Conservation (phyloP, 2,329 filamentous ascomycete species). For the Chrysoporthe austroafricana region DNA sequence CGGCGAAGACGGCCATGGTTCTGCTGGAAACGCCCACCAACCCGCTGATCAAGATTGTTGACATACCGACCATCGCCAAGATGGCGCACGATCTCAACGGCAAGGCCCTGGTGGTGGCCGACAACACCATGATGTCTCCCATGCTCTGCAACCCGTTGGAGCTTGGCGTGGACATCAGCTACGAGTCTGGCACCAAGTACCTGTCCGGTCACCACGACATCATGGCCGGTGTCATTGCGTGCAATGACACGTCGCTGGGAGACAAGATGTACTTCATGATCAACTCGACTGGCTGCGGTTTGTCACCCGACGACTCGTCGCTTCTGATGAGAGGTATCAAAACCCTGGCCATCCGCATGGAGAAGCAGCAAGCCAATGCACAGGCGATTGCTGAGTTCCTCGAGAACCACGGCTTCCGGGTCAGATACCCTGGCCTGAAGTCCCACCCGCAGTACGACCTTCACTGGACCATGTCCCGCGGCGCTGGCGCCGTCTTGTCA, state of each 20-base stretch:
- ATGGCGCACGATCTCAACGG: constrained; percentile 78
- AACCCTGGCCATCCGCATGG: constrained; percentile 96
- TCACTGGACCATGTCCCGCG: constrained; percentile 93
- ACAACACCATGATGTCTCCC: constrained; percentile 99
- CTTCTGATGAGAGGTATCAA: constrained; percentile 94
- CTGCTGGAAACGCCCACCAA: constrained; percentile 96
- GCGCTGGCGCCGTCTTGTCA: constrained; percentile 89
- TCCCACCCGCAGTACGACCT: constrained; percentile 96
- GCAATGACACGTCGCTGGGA: constrained; percentile 79
- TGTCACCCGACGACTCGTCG: constrained; percentile 95
- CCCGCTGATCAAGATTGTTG: constrained; percentile 96
- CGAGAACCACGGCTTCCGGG: constrained; percentile 87
- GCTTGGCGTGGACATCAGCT: constrained; percentile 92
- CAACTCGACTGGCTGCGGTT: constrained; percentile 91
- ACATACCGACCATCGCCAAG: constrained; percentile 79
- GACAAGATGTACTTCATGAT: constrained; percentile 96
- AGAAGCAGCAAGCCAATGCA: constrained; percentile 94
- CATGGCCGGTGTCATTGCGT: constrained; percentile 95
- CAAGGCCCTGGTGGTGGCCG: constrained; percentile 83
- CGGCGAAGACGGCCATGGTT: constrained; percentile 88
- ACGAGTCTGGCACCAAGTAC: constrained; percentile 98
- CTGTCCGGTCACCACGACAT: constrained; percentile 97
- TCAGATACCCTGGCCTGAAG: constrained; percentile 91
- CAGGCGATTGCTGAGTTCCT: constrained; percentile 91
- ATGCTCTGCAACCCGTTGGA: constrained; percentile 93